These are phyloP conservation scores for Evernia prunastri DNA, from an alignment of 495 filamentous ascomycete species.

Conservation along the genomic window DNA sequence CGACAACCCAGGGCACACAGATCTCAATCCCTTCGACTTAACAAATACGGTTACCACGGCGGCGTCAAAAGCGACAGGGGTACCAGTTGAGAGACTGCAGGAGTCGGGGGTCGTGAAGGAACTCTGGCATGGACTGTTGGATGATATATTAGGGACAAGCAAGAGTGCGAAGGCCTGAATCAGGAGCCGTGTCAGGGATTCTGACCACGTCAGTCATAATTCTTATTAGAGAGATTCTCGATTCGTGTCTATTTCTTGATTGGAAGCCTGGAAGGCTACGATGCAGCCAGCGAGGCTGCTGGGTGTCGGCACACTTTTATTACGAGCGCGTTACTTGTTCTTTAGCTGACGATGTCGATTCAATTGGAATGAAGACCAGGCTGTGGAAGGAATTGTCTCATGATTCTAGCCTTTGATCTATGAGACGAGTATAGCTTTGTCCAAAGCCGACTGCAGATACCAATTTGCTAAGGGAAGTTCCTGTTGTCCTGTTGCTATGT, in stretches of 20 bases:
- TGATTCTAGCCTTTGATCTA: too few relatives aligned
- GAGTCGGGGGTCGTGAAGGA: constrained; percentile 41
- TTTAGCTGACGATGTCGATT: neutral
- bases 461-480: neutral
- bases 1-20: constrained; percentile 47
- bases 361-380: neutral
- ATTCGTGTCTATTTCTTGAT: neutral
- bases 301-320: neutral
- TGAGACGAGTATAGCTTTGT: neutral
- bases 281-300: neutral
- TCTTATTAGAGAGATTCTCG: neutral
- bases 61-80: constrained; percentile 23
- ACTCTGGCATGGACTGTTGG: constrained; percentile 51
- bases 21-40: constrained; percentile 53
- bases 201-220: neutral
- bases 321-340: neutral
- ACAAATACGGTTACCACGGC: constrained; percentile 44
- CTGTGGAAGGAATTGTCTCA: neutral
- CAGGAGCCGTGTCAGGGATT: neutral
- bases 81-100: constrained; percentile 39
- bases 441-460: neutral
- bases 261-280: neutral
- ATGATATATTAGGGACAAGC: constrained; percentile 49
- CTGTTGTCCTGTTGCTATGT: neutral
- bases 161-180: constrained; percentile 11